Evolutionary conservation across 192 early-diverging fungal species (phyloP).

Genomic region (Coemansia sp.): DNA sequence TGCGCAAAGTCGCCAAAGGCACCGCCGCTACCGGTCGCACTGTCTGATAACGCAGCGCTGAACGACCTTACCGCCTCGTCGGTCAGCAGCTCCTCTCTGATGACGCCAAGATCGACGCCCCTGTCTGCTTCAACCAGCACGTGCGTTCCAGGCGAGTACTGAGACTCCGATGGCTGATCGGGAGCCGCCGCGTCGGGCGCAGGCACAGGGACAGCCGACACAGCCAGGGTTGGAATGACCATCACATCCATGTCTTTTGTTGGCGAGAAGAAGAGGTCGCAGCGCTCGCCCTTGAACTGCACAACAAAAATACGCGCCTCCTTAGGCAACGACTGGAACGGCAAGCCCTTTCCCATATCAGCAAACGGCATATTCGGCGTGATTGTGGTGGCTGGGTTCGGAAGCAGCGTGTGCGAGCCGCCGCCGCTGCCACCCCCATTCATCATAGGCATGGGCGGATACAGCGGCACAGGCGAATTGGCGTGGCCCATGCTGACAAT

Average conservation of each 20-base stretch:
- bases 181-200: not conserved
- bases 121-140: slow-evolving; percentile 54
- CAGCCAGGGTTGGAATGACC: slow-evolving; percentile 29
- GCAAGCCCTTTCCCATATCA: slow-evolving; percentile 51
- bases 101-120: slow-evolving; percentile 48
- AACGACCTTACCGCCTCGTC: slow-evolving; percentile 27
- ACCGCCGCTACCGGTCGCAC: not conserved
- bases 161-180: slow-evolving; percentile 1
- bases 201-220: slow-evolving; percentile 9
- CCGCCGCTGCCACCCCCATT: slow-evolving; percentile 2
- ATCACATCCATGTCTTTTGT: slow-evolving; percentile 23
- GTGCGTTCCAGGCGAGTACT: slow-evolving; percentile 22
- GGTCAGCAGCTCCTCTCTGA: slow-evolving; percentile 32
- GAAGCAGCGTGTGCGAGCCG: slow-evolving; percentile 28
- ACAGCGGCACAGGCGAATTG: slow-evolving; percentile 5
- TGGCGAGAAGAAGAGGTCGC: slow-evolving; percentile 48
- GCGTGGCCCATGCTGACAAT: slow-evolving; percentile 19
- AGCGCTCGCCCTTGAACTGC: slow-evolving; percentile 45
- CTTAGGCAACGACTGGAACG: slow-evolving; percentile 34
- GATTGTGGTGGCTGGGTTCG: slow-evolving; percentile 48
- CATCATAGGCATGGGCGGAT: slow-evolving; percentile 11
- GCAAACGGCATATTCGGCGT: slow-evolving; percentile 54
- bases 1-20: slow-evolving; percentile 1
- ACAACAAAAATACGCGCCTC: slow-evolving; percentile 49
- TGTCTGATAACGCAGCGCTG: slow-evolving; percentile 12